A percentile compares a stretch with the other conserved stretches of the same genome.
These are phyloP conservation scores for Naematelia aurantialba DNA, from an alignment of 768 basidiomycete genomes.

Conservation along the genomic window DNA sequence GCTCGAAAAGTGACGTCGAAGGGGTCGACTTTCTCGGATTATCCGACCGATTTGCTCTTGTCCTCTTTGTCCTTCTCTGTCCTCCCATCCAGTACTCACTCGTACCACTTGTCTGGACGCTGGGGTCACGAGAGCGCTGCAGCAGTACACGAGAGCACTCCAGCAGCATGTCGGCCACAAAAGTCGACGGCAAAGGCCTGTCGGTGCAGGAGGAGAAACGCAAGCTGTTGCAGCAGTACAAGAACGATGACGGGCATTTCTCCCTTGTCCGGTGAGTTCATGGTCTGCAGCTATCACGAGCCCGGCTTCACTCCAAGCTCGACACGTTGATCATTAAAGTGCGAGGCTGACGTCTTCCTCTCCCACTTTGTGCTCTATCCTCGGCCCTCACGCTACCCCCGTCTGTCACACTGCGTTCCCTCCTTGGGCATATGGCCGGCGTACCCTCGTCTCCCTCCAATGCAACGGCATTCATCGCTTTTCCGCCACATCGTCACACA, in stretches of 20 bases:
- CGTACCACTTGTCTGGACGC: too few species aligned
- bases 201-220: slow-evolving; percentile 46
- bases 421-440: too few species aligned
- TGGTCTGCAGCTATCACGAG: neutral
- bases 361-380: neutral
- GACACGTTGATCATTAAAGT: too few species aligned
- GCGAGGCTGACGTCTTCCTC: too few species aligned
- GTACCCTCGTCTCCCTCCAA: too few species aligned
- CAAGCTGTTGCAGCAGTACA: slow-evolving; percentile 52
- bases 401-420: neutral
- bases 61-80: neutral
- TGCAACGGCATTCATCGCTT: too few species aligned
- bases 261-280: slow-evolving; percentile 79
- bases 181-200: slow-evolving; percentile 22
- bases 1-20: neutral
- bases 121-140: too few species aligned
- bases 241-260: slow-evolving; percentile 90
- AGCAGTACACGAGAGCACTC: slow-evolving; percentile 7
- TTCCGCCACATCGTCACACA: too few species aligned
- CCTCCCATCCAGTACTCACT: neutral
- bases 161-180: slow-evolving; percentile 4
- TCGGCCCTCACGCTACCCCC: neutral
- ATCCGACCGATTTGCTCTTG: neutral
- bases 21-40: neutral
- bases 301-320: neutral